Percentiles rank a stretch among this genome's conserved stretches.
Evolutionary conservation across 2,329 filamentous ascomycete species (phyloP).

Genomic region (Colletotrichum paranaense): DNA sequence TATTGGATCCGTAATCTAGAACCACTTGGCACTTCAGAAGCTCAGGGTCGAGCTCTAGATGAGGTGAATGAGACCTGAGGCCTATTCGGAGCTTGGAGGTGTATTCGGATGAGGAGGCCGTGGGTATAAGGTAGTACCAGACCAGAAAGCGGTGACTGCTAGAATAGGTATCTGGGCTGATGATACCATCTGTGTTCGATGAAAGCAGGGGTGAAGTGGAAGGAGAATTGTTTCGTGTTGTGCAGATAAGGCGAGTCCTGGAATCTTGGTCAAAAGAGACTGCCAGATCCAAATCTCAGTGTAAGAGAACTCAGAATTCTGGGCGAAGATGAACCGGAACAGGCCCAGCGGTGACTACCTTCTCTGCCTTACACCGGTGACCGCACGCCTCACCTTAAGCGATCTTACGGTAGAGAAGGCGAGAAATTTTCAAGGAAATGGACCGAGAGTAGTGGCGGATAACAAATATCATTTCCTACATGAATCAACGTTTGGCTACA

Average conservation of each 20-base stretch:
- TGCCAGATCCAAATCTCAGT: background rate
- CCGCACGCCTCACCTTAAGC: too few relatives aligned
- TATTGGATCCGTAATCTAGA: background rate
- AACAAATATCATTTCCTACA: background rate
- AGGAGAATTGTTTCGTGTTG: background rate
- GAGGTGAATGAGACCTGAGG: too few relatives aligned
- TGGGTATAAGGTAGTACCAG: background rate
- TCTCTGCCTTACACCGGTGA: too few relatives aligned
- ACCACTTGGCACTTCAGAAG: background rate
- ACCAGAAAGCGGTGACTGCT: background rate
- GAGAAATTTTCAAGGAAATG: background rate
- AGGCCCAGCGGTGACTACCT: background rate
- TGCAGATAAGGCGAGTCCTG: background rate
- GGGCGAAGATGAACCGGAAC: conserved; percentile 3
- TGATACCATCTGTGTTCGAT: background rate
- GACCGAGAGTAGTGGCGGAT: background rate
- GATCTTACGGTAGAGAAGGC: background rate
- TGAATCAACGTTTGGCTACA: background rate
- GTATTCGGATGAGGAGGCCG: background rate
- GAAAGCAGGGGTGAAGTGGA: background rate
- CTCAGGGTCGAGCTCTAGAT: background rate
- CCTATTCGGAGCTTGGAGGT: background rate
- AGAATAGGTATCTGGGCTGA: background rate
- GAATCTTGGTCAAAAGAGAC: background rate
- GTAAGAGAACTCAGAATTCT: background rate